Percentiles rank a stretch among this genome's conserved stretches.
Evolutionary conservation across 2,329 filamentous ascomycete species (phyloP).

Genomic region (Fusarium chlamydosporum): DNA sequence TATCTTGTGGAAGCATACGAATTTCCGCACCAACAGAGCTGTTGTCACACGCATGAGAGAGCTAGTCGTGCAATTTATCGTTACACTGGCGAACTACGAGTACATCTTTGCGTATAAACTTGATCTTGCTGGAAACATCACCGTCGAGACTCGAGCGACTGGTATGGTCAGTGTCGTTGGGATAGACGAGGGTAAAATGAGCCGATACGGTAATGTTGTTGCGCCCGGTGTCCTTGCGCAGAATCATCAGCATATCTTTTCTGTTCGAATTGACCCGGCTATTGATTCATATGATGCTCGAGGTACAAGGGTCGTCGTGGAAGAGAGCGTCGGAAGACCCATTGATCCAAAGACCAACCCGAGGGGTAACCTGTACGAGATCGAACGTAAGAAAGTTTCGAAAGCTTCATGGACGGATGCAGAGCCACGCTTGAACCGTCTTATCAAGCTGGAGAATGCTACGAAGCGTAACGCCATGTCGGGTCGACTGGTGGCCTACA

Average conservation of each 20-base stretch:
- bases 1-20: slow-evolving; percentile 79
- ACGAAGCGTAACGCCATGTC: slow-evolving; percentile 62
- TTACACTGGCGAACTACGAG: slow-evolving; percentile 79
- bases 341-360: slow-evolving; percentile 69
- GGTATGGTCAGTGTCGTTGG: slow-evolving; percentile 72
- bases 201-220: slow-evolving; percentile 72
- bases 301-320: slow-evolving; percentile 64
- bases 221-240: slow-evolving; percentile 74
- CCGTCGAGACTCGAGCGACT: slow-evolving; percentile 74
- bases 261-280: slow-evolving; percentile 72
- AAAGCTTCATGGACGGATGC: slow-evolving; percentile 66
- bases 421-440: slow-evolving; percentile 65
- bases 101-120: slow-evolving; percentile 69
- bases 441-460: slow-evolving; percentile 64
- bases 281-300: slow-evolving; percentile 63
- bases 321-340: slow-evolving; percentile 55
- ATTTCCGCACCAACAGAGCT: slow-evolving; percentile 72
- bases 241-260: slow-evolving; percentile 79
- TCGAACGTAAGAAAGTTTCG: slow-evolving; percentile 61
- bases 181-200: slow-evolving; percentile 68
- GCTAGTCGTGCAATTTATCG: slow-evolving; percentile 76
- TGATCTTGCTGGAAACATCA: slow-evolving; percentile 72
- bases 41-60: slow-evolving; percentile 72
- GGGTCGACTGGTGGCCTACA: slow-evolving; percentile 65
- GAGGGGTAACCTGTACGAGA: slow-evolving; percentile 71